Base-by-base conservation (phyloP, 306 rosid genomes). In the Dalbergia oliveri region DNA sequence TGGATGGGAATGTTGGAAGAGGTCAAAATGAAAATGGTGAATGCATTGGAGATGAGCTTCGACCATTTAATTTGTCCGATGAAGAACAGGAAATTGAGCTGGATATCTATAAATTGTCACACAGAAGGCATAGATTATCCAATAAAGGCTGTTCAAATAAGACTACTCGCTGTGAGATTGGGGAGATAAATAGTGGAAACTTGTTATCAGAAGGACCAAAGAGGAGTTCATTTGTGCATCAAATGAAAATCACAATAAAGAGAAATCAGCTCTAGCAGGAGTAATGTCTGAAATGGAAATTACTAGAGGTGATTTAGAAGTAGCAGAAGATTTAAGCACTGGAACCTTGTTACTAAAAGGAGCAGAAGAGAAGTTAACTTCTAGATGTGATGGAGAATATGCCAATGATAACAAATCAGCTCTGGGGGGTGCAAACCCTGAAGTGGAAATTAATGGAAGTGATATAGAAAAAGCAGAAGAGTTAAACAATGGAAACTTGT, bases 61-160 rank as follows among this genome's bases (percentile, higher is more conserved):
- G 77, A 18, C 86, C 73, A 9, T 11, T 69, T 21, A 76, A 78
- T 59, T 53, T 88, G 74, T 69, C 88, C 39, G 76, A 75, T 14
- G 88, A 88, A 86, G 90, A 83, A 43, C 77, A 51, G 26, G 86
- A 80, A 66, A 80, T 67, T 75, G 85, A 81, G 78, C 58, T 57
- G 77, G 83, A 85, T 69, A 65, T 60, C 53, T 72, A 81, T 61
- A 70, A 71, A 51, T 79, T 85, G 70, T 79, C 84, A 68, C 82
- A 6, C 62, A 78, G 88, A 72, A 81, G 80, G 75, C 83, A 47
- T 87, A 84, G 84, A 79, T 76, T 66, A 67, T 72, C 88, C 69
- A 81, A 58, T 9, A 81, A 81, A 84, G 81, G 56, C 49, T 35
- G 44, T 86, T 80, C 88, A 5, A 62, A 63, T 41, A 91, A 90